These are phyloP conservation scores for Caryopteris hybrid DNA, from an alignment of 305 asterid species.

Conservation along the genomic window DNA sequence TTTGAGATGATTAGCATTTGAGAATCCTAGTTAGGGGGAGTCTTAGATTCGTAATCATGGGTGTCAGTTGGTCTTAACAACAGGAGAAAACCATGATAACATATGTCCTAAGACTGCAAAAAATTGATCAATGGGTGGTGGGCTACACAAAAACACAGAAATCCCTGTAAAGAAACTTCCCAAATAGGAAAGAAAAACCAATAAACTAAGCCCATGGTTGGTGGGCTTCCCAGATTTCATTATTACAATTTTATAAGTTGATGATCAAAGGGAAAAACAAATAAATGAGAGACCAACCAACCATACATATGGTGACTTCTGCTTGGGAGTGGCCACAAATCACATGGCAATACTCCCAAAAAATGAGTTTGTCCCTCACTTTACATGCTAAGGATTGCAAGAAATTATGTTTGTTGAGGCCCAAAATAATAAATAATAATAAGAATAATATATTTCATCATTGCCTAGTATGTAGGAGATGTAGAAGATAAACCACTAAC, in stretches of 20 bases:
- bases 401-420: conserved; percentile 22
- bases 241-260: not conserved
- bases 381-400: conserved; percentile 43
- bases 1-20: conserved; percentile 24
- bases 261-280: conserved; percentile 18
- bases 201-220: conserved; percentile 12
- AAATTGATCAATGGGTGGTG: not conserved
- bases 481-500: no score
- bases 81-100: conserved; percentile 4
- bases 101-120: conserved; percentile 3
- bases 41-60: conserved; percentile 33
- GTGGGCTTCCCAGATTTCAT: conserved; percentile 20
- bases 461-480: conserved; percentile 34
- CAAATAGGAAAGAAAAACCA: conserved; percentile 38
- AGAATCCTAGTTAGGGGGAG: conserved; percentile 25
- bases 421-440: not conserved
- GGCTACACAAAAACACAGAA: conserved; percentile 9
- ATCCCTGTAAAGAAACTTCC: conserved; percentile 28
- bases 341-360: conserved; percentile 45
- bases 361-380: conserved; percentile 67
- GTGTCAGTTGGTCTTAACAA: conserved; percentile 19
- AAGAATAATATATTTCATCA: conserved; percentile 17
- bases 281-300: conserved; percentile 33
- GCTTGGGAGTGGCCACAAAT: conserved; percentile 33
- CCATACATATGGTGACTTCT: conserved; percentile 17